Evolutionary conservation across 108 stramenopile species (phyloP).

Genomic region (Pseudonitzschia pungens): DNA sequence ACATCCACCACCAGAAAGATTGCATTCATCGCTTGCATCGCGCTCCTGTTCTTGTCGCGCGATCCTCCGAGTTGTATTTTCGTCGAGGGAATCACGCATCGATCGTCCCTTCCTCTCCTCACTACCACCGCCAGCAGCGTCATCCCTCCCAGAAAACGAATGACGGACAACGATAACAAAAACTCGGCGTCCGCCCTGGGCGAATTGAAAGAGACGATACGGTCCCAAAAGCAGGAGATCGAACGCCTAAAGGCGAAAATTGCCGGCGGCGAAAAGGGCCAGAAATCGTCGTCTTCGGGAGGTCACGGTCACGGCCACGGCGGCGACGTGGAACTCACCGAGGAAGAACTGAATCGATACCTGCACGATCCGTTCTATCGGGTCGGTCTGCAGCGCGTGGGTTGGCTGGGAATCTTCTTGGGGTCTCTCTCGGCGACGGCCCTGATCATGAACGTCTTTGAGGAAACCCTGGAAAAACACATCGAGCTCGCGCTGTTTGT

Average conservation of each 20-base stretch:
- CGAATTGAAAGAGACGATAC: constrained; percentile 81
- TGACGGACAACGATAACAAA: constrained; percentile 2
- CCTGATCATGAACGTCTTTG: constrained; percentile 87
- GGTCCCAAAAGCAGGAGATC: constrained; percentile 65
- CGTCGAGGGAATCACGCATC: constrained; percentile 3
- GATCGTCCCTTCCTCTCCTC: neutral
- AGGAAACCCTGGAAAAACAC: constrained; percentile 82
- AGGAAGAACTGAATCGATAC: constrained; percentile 46
- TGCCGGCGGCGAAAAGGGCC: constrained; percentile 1
- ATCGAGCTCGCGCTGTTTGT: constrained; percentile 90
- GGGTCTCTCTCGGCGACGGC: constrained; percentile 74
- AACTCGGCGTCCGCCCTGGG: constrained; percentile 43
- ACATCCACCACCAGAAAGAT: neutral
- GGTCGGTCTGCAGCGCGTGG: constrained; percentile 67
- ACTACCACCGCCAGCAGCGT: neutral
- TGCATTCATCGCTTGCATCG: neutral
- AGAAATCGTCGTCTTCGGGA: constrained; percentile 3
- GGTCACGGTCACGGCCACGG: constrained; percentile 43
- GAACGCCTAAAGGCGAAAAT: constrained; percentile 53
- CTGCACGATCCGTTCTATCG: constrained; percentile 59
- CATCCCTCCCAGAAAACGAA: neutral
- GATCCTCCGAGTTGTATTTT: neutral
- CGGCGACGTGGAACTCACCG: constrained; percentile 29
- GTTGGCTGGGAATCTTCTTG: constrained; percentile 84
- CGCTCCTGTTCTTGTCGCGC: constrained; percentile 6